Evolutionary conservation across 331 rosid species (phyloP).

Genomic region (Acacia pycnantha): DNA sequence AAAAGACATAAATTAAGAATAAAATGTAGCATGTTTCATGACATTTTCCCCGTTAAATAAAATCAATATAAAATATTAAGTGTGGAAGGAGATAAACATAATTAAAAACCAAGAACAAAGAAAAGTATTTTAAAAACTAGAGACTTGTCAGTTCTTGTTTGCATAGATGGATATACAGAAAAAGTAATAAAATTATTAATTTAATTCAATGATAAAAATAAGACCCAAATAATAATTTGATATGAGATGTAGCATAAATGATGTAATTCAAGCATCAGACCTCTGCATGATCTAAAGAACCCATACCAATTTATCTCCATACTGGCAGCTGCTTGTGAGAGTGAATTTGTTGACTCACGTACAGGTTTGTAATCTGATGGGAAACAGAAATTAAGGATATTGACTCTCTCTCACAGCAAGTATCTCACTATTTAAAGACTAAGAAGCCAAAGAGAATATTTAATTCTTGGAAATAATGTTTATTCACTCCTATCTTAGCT

Average conservation of each 20-base stretch:
- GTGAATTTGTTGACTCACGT: no score
- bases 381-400: no score
- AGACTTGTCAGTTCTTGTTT: neutral
- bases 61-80: no score
- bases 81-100: neutral
- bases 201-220: neutral
- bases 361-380: no score
- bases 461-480: no score
- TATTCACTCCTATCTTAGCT: no score
- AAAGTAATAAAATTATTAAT: neutral
- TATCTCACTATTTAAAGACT: no score
- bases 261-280: constrained; percentile 36
- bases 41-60: no score
- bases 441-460: no score
- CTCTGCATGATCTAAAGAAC: constrained; percentile 65
- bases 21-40: constrained; percentile 19
- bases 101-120: neutral
- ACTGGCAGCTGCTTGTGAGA: no score
- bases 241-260: neutral
- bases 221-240: neutral
- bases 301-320: neutral
- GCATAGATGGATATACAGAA: neutral
- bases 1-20: no score
- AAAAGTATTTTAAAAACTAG: neutral
- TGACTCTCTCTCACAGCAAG: no score